Base-by-base conservation (phyloP, 83 land plant species). In the Isoetes engelmannii region DNA sequence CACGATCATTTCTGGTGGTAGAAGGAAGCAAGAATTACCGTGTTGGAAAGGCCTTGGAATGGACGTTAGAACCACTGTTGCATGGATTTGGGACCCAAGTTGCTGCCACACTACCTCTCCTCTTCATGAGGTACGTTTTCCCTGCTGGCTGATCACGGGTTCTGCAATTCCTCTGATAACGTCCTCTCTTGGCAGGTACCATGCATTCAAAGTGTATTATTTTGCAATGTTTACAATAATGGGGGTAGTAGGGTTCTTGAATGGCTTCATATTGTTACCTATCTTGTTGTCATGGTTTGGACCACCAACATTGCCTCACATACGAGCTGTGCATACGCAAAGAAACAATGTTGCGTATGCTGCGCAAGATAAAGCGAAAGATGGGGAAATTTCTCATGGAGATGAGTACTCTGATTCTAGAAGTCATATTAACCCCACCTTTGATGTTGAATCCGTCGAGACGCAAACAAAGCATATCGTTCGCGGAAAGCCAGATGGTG, bases 21-120 rank as follows among this genome's bases (percentile, higher is more conserved):
- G 81, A 81, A 28, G 83, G 83, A 44, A 77, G 81, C n/a, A 63
- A 61, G 57, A 81, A 72, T 53, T 44, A 73, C 48, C 72, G 83
- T 44, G 83, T 81, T 4, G 55, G 71, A 4, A 78, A 69, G 48
- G 81, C 83, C 5, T 43, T 81, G 55, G 77, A 78, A 51, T 81
- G 77, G 83, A 81, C 81, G 18, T 70, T 81, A 49, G 83, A 81
- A 19, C 83, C 83, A 44, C 73, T 81, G 41, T 70, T 77, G 55
- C 83, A 81, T 53, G 83, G 83, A 65, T 74, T 81, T 21, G 83
- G 81, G 12, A 81, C 83, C 17, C 83, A 81, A 77, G 48, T 81
- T 44, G 82, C 60, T 4, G 81, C 77, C 13, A 81, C 81, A 7
- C 57, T 78, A 44, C 81, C 81, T 47, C 77, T 78, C 77, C 56